Evolutionary conservation across 2,329 filamentous ascomycete genomes (phyloP).

Genomic region (Nemania sp.): DNA sequence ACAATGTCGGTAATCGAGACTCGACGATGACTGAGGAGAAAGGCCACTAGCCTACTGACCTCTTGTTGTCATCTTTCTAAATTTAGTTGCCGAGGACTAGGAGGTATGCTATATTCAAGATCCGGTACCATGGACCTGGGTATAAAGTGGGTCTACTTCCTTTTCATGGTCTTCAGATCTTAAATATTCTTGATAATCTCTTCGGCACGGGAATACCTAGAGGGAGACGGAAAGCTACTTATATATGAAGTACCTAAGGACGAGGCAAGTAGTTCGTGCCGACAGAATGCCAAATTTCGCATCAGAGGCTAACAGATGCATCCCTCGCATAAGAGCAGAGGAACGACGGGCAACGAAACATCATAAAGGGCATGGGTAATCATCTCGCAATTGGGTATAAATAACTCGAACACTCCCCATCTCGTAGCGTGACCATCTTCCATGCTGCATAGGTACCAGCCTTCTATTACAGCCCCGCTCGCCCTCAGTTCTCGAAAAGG

Average conservation of each 20-base stretch:
- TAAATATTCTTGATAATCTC: no score
- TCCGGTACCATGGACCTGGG: constrained; percentile 23
- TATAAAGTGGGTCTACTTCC: constrained; percentile 10
- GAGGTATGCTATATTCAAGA: constrained; percentile 14
- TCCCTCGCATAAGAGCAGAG: no score
- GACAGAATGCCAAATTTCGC: neutral
- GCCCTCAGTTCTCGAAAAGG: neutral
- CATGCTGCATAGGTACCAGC: neutral
- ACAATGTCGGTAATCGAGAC: no score
- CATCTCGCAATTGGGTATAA: constrained; percentile 20
- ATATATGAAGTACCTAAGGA: no score
- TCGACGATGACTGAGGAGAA: neutral
- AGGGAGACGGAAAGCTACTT: no score
- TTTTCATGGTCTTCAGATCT: no score
- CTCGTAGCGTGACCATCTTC: constrained; percentile 1
- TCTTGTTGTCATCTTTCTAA: constrained; percentile 6
- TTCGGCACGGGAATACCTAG: no score
- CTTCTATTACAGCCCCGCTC: neutral
- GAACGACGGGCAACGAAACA: neutral
- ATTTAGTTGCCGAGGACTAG: constrained; percentile 17
- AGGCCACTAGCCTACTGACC: neutral
- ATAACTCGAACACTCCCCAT: constrained; percentile 21
- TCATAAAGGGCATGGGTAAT: neutral
- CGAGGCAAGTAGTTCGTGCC: no score
- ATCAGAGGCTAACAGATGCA: neutral